These are phyloP conservation scores for Globisporangium rhizosaccharum DNA, from an alignment of 352 stramenopile species.

Conservation along the genomic window DNA sequence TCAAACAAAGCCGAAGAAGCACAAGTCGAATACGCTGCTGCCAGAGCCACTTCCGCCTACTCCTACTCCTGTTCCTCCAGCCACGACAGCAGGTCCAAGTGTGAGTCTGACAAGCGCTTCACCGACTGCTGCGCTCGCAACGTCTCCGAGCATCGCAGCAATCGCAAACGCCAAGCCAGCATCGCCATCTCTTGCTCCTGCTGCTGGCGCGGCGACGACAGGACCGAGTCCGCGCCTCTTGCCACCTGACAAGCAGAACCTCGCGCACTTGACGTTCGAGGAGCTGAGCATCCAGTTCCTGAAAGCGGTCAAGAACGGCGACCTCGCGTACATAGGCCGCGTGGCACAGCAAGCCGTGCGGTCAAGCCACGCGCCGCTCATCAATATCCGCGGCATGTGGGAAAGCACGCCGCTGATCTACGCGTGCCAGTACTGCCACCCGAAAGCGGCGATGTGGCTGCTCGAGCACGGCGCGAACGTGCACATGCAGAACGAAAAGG, in stretches of 20 bases:
- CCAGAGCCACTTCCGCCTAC: conserved; percentile 20
- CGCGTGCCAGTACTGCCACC: conserved; percentile 60
- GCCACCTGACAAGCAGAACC: conserved; percentile 8
- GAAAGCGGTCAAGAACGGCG: conserved; percentile 60
- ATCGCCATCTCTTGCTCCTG: neutral
- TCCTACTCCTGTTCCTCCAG: neutral
- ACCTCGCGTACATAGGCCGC: conserved; percentile 31
- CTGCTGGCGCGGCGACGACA: neutral
- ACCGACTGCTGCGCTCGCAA: neutral
- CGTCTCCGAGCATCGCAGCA: conserved; percentile 3
- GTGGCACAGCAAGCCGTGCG: conserved; percentile 5
- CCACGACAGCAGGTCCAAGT: neutral
- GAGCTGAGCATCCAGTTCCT: conserved; percentile 57
- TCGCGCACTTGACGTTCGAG: conserved; percentile 25
- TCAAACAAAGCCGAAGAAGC: conserved; percentile 12
- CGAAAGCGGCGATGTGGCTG: conserved; percentile 50
- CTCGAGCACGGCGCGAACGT: conserved; percentile 35
- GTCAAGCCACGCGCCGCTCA: conserved; percentile 12
- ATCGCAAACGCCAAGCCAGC: conserved; percentile 8
- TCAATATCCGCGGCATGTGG: conserved; percentile 80
- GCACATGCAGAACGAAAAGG: conserved; percentile 55
- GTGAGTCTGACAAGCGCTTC: neutral
- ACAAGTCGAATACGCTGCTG: conserved; percentile 33
- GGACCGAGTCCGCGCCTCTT: conserved; percentile 5
- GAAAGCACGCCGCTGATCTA: conserved; percentile 80